Evolutionary conservation across 257 asterid genomes (phyloP), one percentile per base, ranked within the genome.

Genomic region (Rehmannia glutinosa): DNA sequence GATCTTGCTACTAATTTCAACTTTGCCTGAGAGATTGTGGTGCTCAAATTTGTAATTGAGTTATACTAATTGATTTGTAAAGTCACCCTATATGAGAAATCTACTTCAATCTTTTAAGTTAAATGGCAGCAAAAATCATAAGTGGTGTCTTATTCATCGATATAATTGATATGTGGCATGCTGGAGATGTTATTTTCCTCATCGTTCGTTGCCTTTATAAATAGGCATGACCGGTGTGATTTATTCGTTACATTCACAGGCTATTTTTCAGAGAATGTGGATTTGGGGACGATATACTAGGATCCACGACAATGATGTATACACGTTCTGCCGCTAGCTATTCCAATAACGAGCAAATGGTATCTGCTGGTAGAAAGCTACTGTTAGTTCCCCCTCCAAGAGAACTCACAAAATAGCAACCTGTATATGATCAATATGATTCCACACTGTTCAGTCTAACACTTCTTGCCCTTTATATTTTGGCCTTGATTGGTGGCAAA

Each of bases 231-330:
- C 12, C 1, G 2, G 32, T 39, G 32, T 43, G 8, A 25, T 23
- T 43, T 16, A 38, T 70, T 23, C 32, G 42, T 54, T 23, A 12
- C 5, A 2, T 62, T 36, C 46, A 21, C 84, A 88, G 97, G 84
- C 68, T 24, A 1, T 85, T 94, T 65, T 84, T 86, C 9, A 62
- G 60, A 66, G 88, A 84, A 19, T 93, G 97, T 60, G 99, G 96
- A 67, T 94, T 90, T 58, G 97, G 87, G 58, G 88, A 84, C 13
- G 93, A 91, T 74, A 69, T 73, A 64, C 73, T 85, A 9, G 86
- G 73, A 74, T 85, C 97, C 69, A 90, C 91, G 3, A 88, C 97
- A 15, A 93, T 90, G 97, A 83, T 87, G 91, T 91, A 88, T 75
- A 46, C 89, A 0, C 66, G 78, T 53, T 71, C 82, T 6, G 20